These are phyloP conservation scores for Ogataea nakhonphanomensis DNA, from an alignment of 805 yeast genomes.

Conservation along the genomic window DNA sequence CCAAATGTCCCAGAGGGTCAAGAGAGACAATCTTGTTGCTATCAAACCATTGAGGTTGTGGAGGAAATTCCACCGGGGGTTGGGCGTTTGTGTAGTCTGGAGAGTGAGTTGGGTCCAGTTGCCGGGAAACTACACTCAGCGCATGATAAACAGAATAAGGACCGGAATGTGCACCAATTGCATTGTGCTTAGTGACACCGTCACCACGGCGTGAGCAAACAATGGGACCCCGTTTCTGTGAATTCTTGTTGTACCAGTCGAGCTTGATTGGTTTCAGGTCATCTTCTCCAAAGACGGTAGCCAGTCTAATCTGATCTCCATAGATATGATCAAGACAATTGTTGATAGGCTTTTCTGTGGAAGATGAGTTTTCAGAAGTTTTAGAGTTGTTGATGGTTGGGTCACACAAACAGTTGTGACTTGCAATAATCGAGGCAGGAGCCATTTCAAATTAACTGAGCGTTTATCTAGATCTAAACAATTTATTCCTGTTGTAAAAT, in stretches of 20 bases:
- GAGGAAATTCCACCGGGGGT: conserved; percentile 55
- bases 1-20: conserved; percentile 66
- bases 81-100: conserved; percentile 64
- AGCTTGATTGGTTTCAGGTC: conserved; percentile 46
- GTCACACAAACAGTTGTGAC: conserved; percentile 6
- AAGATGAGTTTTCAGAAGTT: not conserved
- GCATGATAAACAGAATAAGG: conserved; percentile 65
- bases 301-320: conserved; percentile 38
- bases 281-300: conserved; percentile 53
- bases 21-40: conserved; percentile 56
- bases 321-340: conserved; percentile 23
- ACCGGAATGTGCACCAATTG: conserved; percentile 65
- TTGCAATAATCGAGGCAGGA: conserved; percentile 9
- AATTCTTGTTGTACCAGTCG: conserved; percentile 51
- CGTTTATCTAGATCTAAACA: not conserved
- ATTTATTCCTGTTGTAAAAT: not conserved
- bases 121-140: conserved; percentile 58
- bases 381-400: not conserved
- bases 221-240: conserved; percentile 52
- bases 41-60: conserved; percentile 55
- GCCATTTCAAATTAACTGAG: conserved; percentile 7
- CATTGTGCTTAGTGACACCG: conserved; percentile 52
- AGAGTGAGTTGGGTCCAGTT: conserved; percentile 46
- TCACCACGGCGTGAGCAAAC: conserved; percentile 49
- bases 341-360: conserved; percentile 16